Conservation (phyloP, 805 yeast species). For the Cyberlindnera subsufficiens region DNA sequence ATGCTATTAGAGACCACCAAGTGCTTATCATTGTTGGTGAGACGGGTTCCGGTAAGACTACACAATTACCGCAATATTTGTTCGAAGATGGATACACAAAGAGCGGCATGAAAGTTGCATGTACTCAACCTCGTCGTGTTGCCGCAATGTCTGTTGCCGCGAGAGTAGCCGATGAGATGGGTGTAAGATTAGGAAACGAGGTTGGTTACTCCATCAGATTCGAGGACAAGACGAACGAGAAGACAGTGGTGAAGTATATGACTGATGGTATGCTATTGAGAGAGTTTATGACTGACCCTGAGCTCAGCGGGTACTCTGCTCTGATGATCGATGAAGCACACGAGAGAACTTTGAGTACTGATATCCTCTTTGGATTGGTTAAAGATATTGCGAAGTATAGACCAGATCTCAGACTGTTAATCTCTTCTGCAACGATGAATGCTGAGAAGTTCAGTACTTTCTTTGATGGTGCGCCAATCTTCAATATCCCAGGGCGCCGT, state of each 20-base stretch:
- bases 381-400: conserved; percentile 62
- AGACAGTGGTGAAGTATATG: conserved; percentile 78
- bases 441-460: conserved; percentile 81
- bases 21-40: conserved; percentile 76
- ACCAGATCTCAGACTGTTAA: conserved; percentile 65
- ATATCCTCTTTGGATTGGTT: conserved; percentile 69
- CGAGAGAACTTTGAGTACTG: conserved; percentile 92
- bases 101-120: conserved; percentile 58
- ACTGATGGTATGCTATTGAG: conserved; percentile 94
- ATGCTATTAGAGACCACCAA: conserved; percentile 57
- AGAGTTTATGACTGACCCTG: conserved; percentile 77
- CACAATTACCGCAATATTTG: conserved; percentile 85
- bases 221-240: conserved; percentile 64
- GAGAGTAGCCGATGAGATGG: conserved; percentile 88
- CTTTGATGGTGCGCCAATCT: conserved; percentile 79
- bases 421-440: conserved; percentile 94
- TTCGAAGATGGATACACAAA: conserved; percentile 75
- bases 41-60: conserved; percentile 93
- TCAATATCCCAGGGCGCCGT: conserved; percentile 89
- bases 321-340: conserved; percentile 97
- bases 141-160: conserved; percentile 91
- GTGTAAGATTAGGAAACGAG: conserved; percentile 68
- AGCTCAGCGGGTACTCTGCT: conserved; percentile 62
- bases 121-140: conserved; percentile 93
- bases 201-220: conserved; percentile 90